Conservation (phyloP, 192 early-diverging fungal species). For the Coemansia sp. region DNA sequence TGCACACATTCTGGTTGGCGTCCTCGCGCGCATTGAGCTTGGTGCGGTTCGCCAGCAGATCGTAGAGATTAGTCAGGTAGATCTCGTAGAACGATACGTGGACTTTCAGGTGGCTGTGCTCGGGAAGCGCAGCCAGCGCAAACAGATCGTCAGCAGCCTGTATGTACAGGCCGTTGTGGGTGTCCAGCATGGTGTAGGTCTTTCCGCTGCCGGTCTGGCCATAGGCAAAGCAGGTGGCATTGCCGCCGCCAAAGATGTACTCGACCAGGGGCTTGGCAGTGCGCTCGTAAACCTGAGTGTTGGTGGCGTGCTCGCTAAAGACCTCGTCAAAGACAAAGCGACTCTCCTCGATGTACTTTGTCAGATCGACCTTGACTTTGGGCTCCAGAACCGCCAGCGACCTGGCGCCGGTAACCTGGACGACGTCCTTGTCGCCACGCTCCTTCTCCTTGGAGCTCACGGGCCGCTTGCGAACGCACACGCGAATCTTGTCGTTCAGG, state of each 20-base stretch:
- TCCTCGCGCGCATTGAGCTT: slow-evolving; percentile 95
- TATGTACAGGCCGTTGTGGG: slow-evolving; percentile 84
- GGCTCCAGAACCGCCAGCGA: slow-evolving; percentile 88
- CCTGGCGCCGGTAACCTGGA: slow-evolving; percentile 60
- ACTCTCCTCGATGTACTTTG: slow-evolving; percentile 92
- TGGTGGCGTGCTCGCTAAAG: slow-evolving; percentile 75
- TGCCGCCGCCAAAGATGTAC: slow-evolving; percentile 93
- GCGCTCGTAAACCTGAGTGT: slow-evolving; percentile 84
- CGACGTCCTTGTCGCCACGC: slow-evolving; percentile 82
- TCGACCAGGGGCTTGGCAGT: slow-evolving; percentile 93
- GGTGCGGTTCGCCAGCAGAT: slow-evolving; percentile 88
- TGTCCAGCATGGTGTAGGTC: slow-evolving; percentile 95
- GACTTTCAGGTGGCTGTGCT: slow-evolving; percentile 72
- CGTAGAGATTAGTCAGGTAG: slow-evolving; percentile 94
- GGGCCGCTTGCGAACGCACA: slow-evolving; percentile 95
- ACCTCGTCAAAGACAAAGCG: slow-evolving; percentile 96
- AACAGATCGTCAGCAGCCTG: slow-evolving; percentile 93
- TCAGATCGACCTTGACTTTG: slow-evolving; percentile 95
- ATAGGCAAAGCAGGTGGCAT: slow-evolving; percentile 98
- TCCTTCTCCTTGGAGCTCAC: slow-evolving; percentile 84
- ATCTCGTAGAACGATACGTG: slow-evolving; percentile 96
- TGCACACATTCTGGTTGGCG: slow-evolving; percentile 89
- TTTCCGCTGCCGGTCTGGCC: slow-evolving; percentile 94
- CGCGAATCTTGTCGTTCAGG: slow-evolving; percentile 80
- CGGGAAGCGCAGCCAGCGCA: slow-evolving; percentile 61